Evolutionary conservation across 768 basidiomycete genomes (phyloP), one percentile per base, ranked within the genome.

Genomic region (Trichaptum fuscoviolaceum): DNA sequence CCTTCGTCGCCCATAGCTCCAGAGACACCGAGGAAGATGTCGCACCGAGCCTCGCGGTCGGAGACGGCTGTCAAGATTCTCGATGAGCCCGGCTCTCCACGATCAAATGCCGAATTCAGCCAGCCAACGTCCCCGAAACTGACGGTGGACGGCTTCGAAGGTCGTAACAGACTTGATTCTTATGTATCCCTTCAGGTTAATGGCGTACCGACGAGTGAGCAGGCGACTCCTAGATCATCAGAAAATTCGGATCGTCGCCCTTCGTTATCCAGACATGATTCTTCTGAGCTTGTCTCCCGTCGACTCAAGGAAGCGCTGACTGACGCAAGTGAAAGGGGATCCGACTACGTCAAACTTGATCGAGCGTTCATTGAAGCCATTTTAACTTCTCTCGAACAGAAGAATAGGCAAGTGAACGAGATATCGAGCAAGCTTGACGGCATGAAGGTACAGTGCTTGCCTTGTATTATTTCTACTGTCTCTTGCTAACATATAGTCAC

Each of bases 371-470:
- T 95, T 9, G 89, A 91, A 72, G 83, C 85, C 12, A 84, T 95
- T 23, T 72, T 96, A 60, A 76, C 76, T 26, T 83, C 87, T 65
- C 77, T 96, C 65, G 88, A 92, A 69, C 81, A 85, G 27, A 82
- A 85, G 63, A 85, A 85, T 72, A 79, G 81, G 26, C 89, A 89
- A 66, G 84, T 84, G 67, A 68, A 76, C 35, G 84, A 86, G 60
- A 78, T 97, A 72, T 93, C 90, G 74, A 82, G 77, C 65, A 92
- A 87, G 75, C 85, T 96, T 68, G 93, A 95, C 73, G 89, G 90
- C 10, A 87, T 92, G 74, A 93, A 95, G 86, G 96, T 96, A 69
- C 67, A 85, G 76, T n/a, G 26, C 2, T 20, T 57, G 30, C 20
- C 60, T 23, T 61, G 17, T 63, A 30, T 67, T 59, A 23, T 42